phyloP scores from a whole-genome alignment of 2,329 filamentous ascomycete species.

The Aspergillus unguis region DNA sequence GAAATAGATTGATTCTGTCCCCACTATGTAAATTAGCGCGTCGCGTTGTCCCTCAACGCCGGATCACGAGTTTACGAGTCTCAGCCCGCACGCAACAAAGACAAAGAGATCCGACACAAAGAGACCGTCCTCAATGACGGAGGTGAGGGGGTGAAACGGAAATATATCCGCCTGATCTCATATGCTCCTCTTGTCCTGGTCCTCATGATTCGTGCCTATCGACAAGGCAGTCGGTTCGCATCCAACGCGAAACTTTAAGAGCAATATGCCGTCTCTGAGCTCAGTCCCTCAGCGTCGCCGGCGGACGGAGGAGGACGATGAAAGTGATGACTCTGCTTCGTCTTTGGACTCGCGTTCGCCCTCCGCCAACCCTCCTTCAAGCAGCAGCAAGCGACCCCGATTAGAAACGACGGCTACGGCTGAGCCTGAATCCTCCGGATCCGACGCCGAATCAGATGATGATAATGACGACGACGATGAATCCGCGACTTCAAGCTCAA shows the following conservation, averaged over 20 bases:
- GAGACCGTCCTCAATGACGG: not conserved
- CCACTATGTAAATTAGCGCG: constrained; percentile 11
- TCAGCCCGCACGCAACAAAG: constrained; percentile 10
- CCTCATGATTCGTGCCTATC: constrained; percentile 6
- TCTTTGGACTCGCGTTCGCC: not conserved
- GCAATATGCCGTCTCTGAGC: constrained; percentile 27
- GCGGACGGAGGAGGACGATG: constrained; percentile 27
- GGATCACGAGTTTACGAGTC: constrained; percentile 5
- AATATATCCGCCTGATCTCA: not conserved
- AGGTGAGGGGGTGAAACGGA: not conserved
- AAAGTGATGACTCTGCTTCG: constrained; percentile 10
- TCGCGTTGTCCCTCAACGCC: constrained; percentile 26
- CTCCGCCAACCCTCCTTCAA: constrained; percentile 19
- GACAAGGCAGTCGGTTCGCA: not conserved
- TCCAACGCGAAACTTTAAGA: too few species aligned
- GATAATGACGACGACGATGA: constrained; percentile 15
- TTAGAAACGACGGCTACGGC: constrained; percentile 18
- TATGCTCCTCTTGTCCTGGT: constrained; percentile 3
- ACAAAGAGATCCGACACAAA: not conserved
- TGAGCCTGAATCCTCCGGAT: not conserved
- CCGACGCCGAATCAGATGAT: constrained; percentile 13
- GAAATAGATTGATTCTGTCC: constrained; percentile 18
- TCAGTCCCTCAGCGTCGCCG: constrained; percentile 30
- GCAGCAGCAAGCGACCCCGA: constrained; percentile 33
- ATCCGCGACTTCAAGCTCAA: not conserved